Percentiles rank a stretch among this genome's conserved stretches.
Conservation (phyloP, 495 filamentous ascomycete genomes). For the Penicillium diatomitis region DNA sequence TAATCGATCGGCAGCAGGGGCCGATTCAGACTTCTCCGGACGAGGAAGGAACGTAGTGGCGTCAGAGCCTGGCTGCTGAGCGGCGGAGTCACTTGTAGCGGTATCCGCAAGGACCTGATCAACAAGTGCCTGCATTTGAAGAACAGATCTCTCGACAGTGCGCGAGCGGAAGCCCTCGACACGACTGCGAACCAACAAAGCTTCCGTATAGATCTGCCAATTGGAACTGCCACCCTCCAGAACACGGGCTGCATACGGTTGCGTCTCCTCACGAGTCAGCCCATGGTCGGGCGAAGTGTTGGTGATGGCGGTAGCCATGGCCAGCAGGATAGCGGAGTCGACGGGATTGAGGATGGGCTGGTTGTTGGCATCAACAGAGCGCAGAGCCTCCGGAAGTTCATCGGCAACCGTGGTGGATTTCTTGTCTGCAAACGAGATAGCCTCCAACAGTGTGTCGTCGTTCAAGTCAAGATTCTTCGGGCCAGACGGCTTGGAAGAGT, state of each 20-base stretch:
- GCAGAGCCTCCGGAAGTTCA: constrained; percentile 52
- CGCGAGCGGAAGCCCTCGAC: constrained; percentile 80
- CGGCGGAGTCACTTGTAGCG: constrained; percentile 30
- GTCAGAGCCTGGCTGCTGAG: constrained; percentile 19
- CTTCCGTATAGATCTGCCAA: constrained; percentile 97
- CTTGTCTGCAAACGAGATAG: constrained; percentile 63
- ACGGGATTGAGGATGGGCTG: constrained; percentile 77
- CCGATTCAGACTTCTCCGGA: constrained; percentile 66
- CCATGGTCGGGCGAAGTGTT: constrained; percentile 78
- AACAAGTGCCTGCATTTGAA: constrained; percentile 92
- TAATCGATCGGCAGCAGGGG: constrained; percentile 64
- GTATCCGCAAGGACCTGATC: constrained; percentile 95
- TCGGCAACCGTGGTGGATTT: constrained; percentile 33
- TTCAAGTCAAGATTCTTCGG: constrained; percentile 69
- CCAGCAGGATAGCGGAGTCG: constrained; percentile 76
- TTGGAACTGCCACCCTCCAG: constrained; percentile 84
- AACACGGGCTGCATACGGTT: constrained; percentile 83
- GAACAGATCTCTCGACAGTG: constrained; percentile 77
- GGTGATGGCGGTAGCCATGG: constrained; percentile 75
- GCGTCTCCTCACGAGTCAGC: constrained; percentile 82
- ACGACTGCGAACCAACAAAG: constrained; percentile 73
- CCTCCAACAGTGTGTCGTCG: constrained; percentile 88
- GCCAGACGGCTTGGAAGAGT: constrained; percentile 18
- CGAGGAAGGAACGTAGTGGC: constrained; percentile 75
- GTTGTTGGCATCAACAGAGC: constrained; percentile 58